Evolutionary conservation across 768 basidiomycete species (phyloP), one percentile per base, ranked within the genome.

Genomic region (Chalciporus sphaerocephalus): DNA sequence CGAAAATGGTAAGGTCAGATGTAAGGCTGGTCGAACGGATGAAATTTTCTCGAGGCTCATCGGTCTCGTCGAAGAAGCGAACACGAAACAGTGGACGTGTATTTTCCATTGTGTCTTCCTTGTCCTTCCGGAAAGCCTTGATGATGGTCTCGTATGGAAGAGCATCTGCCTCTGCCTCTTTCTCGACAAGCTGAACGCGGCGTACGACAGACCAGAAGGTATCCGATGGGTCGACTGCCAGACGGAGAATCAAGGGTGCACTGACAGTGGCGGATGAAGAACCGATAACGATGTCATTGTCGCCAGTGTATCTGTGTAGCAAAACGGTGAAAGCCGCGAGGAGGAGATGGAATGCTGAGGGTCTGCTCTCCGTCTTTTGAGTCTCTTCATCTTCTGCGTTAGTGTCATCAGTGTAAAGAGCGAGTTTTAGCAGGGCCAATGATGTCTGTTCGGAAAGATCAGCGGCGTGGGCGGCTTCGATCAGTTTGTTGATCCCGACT

Each of bases 41-140:
- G 58, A 91, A 93, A 47, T 76, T 76, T 46, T 83, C 85, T 38
- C 74, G 83, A 33, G 75, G 79, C 28, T 79, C 68, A 53, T 91
- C 89, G 2, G 85, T 93, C 63, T 88, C 89, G 59, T 97, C 93
- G 64, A 96, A 92, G 74, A 97, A 96, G n/a, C 93, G 83, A 33
- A 96, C 92, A 40, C 93, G 81, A 70, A 96, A 97, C 21, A 97
- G 74, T 4, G 87, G 87, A 2, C 71, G 64, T 13, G 65, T 57
- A 13, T 65, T 67, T 30, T 80, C 77, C 11, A 73, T 55, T 10
- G 71, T 66, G 25, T 83, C 85, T 15, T 85, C 79, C 53, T 79
- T 84, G 56, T 74, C 78, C 57, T 79, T 79, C 44, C 74, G 76
- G 40, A 96, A 69, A 8, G 81, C 85, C 37, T 74, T 75, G 15